Base-by-base conservation (phyloP, 1,139 yeast species). In the Taphrina pruni region DNA sequence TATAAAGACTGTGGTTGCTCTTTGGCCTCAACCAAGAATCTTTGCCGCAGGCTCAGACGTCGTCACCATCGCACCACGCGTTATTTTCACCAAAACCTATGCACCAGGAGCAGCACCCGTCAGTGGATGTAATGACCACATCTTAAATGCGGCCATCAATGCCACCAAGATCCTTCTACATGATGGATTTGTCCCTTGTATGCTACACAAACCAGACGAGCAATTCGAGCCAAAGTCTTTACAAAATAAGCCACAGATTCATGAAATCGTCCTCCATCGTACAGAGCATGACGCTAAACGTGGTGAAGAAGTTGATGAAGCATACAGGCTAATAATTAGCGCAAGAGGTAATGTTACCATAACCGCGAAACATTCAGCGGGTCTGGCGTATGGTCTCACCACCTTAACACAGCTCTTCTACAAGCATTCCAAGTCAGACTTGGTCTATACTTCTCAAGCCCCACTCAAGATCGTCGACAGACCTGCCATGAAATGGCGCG, bases 371-470 rank as follows among this genome's bases (percentile, higher is more conserved):
- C 50, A 35, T 12, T 41, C 64, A 7, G 21, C 45, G 84, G 86
- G 86, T 3, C 82, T 82, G 0, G 75, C 83, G 60, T 81, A 82
- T 73, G 84, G 82, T 0, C 77, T 83, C 36, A 77, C 80, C 11
- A 83, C 86, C 1, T 74, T 83, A 46, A 84, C 82, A 71, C 86
- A 83, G 73, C 71, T 83, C 48, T 75, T 83, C 9, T 74, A 82
- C 35, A 80, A 76, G 69, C 74, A 78, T 51, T 73, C 72, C 20
- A 65, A 50, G 51, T 75, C 72, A 54, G 71, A 70, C 54, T 75
- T 70, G 12, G 79, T 72, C 74, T 83, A 56, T 21, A 48, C 57
- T 14, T 11, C 21, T 21, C 84, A 82, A 74, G 78, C 76, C 66
- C 75, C 80, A 1, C 82, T 83, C 9, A 66, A 72, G 1, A 80